Conservation (phyloP, 1,284 basidiomycete species). For the Chondrostereum purpureum region DNA sequence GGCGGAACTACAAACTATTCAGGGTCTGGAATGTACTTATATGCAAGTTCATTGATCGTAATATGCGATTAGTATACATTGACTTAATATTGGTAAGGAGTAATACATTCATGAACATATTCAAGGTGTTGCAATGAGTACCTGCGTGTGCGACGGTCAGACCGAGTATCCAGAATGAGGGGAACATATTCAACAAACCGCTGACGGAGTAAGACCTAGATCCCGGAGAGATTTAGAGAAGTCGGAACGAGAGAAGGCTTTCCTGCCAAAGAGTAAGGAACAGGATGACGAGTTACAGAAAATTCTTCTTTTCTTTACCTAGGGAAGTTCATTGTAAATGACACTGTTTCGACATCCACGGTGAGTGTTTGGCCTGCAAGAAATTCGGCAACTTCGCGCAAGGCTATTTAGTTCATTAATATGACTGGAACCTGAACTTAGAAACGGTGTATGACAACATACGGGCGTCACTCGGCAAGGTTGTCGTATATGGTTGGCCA, state of each 20-base stretch:
- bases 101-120: too few species aligned
- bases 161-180: neutral
- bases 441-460: conserved; percentile 25
- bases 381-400: conserved; percentile 82
- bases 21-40: too few species aligned
- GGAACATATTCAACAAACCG: conserved; percentile 44
- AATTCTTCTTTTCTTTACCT: too few species aligned
- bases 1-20: too few species aligned
- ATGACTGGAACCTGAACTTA: conserved; percentile 6
- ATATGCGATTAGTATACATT: too few species aligned
- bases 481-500: conserved; percentile 75
- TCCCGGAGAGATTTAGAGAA: conserved; percentile 65
- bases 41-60: too few species aligned
- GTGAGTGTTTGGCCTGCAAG: conserved; percentile 67
- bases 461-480: conserved; percentile 75
- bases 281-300: too few species aligned
- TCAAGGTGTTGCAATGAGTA: conserved; percentile 45
- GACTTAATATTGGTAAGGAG: too few species aligned
- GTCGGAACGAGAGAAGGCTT: conserved; percentile 58
- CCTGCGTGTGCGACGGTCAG: conserved; percentile 25
- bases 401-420: conserved; percentile 44
- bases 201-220: conserved; percentile 73
- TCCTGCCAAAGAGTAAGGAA: conserved; percentile 49
- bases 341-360: conserved; percentile 71
- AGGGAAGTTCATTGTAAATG: conserved; percentile 77